These are phyloP conservation scores for Yamadazyma akitaensis DNA, from an alignment of 805 yeast genomes.

Conservation along the genomic window DNA sequence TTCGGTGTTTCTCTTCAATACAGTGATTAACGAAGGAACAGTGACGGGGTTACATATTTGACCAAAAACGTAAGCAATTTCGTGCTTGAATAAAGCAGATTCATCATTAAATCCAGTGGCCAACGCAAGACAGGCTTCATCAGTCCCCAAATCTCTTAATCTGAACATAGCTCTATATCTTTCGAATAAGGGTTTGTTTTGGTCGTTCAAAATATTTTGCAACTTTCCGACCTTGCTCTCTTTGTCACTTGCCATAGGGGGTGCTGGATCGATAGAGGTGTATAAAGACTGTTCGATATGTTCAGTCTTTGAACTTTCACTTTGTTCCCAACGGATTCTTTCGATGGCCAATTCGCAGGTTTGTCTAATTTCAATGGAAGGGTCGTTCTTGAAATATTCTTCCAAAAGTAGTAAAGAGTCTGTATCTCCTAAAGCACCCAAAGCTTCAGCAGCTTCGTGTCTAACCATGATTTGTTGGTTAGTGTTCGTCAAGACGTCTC, in stretches of 20 bases:
- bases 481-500: conserved; percentile 62
- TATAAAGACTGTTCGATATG: conserved; percentile 71
- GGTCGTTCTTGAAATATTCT: conserved; percentile 67
- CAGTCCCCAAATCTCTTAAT: conserved; percentile 88
- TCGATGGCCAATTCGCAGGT: conserved; percentile 97
- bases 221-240: conserved; percentile 62
- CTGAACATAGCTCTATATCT: conserved; percentile 99
- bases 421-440: conserved; percentile 89
- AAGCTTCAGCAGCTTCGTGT: conserved; percentile 98
- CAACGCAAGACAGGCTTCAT: conserved; percentile 88
- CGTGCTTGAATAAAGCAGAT: conserved; percentile 94
- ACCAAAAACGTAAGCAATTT: conserved; percentile 97
- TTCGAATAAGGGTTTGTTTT: conserved; percentile 75
- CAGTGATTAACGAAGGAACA: conserved; percentile 82
- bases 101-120: conserved; percentile 88
- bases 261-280: conserved; percentile 95
- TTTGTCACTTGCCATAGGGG: conserved; percentile 72
- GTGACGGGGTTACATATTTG: conserved; percentile 92
- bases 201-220: conserved; percentile 69
- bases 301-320: conserved; percentile 64
- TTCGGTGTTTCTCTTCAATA: conserved; percentile 70
- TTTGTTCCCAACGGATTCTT: conserved; percentile 89
- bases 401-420: conserved; percentile 66
- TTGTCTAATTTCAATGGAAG: conserved; percentile 84
- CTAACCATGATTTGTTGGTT: conserved; percentile 93